phyloP scores from a whole-genome alignment of 192 early-diverging fungal species.

The Dimargaris cristalligena region DNA sequence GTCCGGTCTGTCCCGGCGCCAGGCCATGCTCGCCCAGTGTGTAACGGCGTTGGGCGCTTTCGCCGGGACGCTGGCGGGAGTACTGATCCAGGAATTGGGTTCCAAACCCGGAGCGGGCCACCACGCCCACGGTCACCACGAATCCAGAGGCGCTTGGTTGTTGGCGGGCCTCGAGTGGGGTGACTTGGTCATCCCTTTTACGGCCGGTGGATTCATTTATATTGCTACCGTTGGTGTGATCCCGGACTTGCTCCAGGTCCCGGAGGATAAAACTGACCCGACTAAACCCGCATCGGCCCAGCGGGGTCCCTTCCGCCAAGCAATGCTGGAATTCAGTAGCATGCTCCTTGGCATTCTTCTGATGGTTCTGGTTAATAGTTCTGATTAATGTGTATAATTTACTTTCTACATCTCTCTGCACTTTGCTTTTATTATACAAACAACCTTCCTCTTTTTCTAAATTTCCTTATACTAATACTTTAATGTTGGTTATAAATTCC shows the following conservation, averaged over 20 bases:
- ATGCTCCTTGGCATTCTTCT: constrained; percentile 3
- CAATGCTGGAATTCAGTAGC: neutral
- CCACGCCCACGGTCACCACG: neutral
- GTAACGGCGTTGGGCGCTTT: constrained; percentile 67
- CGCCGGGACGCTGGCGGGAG: constrained; percentile 57
- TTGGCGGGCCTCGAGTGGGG: constrained; percentile 43
- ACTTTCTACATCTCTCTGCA: too few species aligned
- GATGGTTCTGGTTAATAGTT: constrained; percentile 11
- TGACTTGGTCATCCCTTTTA: constrained; percentile 73
- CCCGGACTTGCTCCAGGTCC: constrained; percentile 55
- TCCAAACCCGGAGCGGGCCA: too few species aligned
- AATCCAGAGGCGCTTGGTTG: neutral
- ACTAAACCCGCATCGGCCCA: neutral
- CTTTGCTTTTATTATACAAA: too few species aligned
- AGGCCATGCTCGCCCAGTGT: constrained; percentile 63
- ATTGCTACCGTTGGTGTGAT: constrained; percentile 74
- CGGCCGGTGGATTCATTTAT: constrained; percentile 75
- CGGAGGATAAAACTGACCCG: constrained; percentile 27
- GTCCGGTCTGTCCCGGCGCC: constrained; percentile 54
- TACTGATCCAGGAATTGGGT: constrained; percentile 46
- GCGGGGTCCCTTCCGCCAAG: neutral
- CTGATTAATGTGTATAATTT: constrained; percentile 6
- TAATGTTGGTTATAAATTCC: too few species aligned
- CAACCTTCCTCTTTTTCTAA: too few species aligned
- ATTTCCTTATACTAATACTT: too few species aligned